Conservation (phyloP, 2,329 filamentous ascomycete species). For the Fusarium marasasianum region DNA sequence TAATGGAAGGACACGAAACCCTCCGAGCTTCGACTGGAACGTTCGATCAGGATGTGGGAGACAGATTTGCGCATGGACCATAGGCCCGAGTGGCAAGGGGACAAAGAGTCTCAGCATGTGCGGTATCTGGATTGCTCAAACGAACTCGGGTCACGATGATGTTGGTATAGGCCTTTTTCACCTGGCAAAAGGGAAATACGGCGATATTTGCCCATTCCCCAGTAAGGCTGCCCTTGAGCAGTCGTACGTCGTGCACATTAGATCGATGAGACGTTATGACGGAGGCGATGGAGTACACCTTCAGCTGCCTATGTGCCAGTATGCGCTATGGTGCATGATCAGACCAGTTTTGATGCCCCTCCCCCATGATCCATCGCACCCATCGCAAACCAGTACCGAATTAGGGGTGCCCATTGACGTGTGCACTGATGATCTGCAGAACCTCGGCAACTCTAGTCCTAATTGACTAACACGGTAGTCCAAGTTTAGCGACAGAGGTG, state of each 20-base stretch:
- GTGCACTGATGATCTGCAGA: background rate
- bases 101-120: background rate
- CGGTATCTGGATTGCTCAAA: background rate
- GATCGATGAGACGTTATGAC: too few relatives aligned
- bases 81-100: background rate
- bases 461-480: background rate
- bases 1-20: background rate
- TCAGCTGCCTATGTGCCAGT: background rate
- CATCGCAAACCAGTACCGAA: background rate
- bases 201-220: rapidly evolving
- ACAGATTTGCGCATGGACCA: background rate
- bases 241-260: rapidly evolving
- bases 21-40: background rate
- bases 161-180: too few relatives aligned
- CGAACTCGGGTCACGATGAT: rapidly evolving
- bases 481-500: background rate
- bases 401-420: background rate
- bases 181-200: rapidly evolving
- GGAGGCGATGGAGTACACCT: background rate
- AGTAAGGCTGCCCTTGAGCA: too few relatives aligned
- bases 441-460: background rate
- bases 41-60: background rate
- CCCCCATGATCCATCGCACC: background rate
- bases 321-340: background rate
- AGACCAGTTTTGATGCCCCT: background rate